These are phyloP conservation scores for Paramecium biaurelia DNA, from an alignment of 73 alveolate species.

Conservation along the genomic window DNA sequence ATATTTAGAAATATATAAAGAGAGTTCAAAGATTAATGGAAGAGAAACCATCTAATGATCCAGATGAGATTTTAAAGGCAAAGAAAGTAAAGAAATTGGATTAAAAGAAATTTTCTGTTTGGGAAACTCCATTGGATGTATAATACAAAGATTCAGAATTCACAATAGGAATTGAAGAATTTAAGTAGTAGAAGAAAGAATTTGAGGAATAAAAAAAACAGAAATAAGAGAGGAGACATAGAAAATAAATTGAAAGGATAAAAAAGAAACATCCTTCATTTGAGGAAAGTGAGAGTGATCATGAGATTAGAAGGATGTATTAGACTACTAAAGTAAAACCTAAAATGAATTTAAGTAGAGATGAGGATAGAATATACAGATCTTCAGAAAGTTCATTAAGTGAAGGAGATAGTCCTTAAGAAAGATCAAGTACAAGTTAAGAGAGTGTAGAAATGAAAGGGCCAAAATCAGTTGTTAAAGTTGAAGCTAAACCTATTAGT, in stretches of 20 bases:
- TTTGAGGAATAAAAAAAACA: constrained; percentile 23
- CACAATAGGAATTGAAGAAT: constrained; percentile 57
- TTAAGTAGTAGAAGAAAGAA: constrained; percentile 43
- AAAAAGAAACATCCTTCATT: constrained; percentile 22
- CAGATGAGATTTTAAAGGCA: constrained; percentile 51
- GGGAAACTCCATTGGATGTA: constrained; percentile 61
- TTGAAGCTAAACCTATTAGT: neutral
- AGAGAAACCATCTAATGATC: constrained; percentile 33
- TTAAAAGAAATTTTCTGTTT: constrained; percentile 60
- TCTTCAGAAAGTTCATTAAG: constrained; percentile 45
- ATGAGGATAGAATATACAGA: constrained; percentile 42
- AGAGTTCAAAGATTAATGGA: constrained; percentile 39
- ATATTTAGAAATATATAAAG: constrained; percentile 33
- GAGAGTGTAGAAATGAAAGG: neutral
- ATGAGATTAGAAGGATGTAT: constrained; percentile 38
- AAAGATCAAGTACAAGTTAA: constrained; percentile 29
- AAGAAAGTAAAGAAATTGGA: constrained; percentile 39
- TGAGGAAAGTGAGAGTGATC: constrained; percentile 56
- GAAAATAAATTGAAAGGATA: constrained; percentile 15
- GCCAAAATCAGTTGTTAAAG: neutral
- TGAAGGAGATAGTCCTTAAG: constrained; percentile 38
- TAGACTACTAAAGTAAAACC: constrained; percentile 42
- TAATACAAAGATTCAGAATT: constrained; percentile 60
- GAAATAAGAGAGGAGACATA: constrained; percentile 35
- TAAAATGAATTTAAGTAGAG: constrained; percentile 48